These are phyloP conservation scores for Thozetella sp. DNA, from an alignment of 495 filamentous ascomycete genomes.

Conservation along the genomic window DNA sequence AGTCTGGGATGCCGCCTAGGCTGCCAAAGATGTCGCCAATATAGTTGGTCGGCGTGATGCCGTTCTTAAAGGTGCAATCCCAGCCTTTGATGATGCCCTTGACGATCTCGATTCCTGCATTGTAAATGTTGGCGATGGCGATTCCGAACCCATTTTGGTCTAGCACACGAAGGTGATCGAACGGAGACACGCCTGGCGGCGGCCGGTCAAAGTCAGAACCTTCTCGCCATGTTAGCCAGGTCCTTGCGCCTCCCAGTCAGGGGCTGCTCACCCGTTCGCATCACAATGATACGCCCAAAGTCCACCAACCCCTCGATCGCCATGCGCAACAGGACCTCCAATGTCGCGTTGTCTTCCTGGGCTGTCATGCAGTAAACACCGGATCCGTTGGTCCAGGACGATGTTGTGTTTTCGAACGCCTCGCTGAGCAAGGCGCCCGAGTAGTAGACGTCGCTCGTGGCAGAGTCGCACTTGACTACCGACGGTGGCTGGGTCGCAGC, in stretches of 20 bases:
- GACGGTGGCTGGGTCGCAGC: slow-evolving; percentile 53
- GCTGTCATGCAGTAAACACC: slow-evolving; percentile 70
- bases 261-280: slow-evolving; percentile 56
- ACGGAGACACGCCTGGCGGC: slow-evolving; percentile 53
- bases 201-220: slow-evolving; percentile 74
- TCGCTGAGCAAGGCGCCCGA: slow-evolving; percentile 61
- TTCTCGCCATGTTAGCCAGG: not conserved
- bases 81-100: slow-evolving; percentile 65
- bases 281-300: slow-evolving; percentile 69
- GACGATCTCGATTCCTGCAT: slow-evolving; percentile 67
- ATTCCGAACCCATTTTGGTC: slow-evolving; percentile 60
- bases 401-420: slow-evolving; percentile 67
- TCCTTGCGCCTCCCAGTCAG: too few relatives aligned
- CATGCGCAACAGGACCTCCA: slow-evolving; percentile 67
- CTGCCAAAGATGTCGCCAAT: slow-evolving; percentile 74
- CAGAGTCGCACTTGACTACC: slow-evolving; percentile 67
- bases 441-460: slow-evolving; percentile 75
- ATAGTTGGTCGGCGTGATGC: slow-evolving; percentile 67
- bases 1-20: slow-evolving; percentile 66
- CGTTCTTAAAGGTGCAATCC: slow-evolving; percentile 56
- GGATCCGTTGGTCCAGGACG: slow-evolving; percentile 66
- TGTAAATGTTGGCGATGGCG: slow-evolving; percentile 67
- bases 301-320: slow-evolving; percentile 58
- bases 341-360: slow-evolving; percentile 76
- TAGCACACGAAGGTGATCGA: slow-evolving; percentile 58